phyloP scores from a whole-genome alignment of 129 eudicot genomes.

The Cynara cardunculus region DNA sequence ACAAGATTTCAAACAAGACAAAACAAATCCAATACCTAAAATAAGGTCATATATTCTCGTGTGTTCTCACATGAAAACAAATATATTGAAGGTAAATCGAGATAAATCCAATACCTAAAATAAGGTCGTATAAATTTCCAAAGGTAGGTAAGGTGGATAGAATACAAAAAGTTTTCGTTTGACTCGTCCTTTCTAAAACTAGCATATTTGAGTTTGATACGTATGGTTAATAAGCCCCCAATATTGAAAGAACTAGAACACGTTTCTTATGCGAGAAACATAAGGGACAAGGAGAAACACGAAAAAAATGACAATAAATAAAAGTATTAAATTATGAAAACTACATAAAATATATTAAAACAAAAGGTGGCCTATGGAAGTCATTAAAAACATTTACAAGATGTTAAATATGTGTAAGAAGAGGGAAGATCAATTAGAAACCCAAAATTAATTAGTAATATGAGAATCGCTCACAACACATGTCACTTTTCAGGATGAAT shows the following conservation, averaged over 20 bases:
- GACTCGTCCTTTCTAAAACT: not conserved
- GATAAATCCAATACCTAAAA: not conserved
- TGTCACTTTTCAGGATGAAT: no score
- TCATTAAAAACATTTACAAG: not conserved
- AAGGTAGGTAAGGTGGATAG: slow-evolving; percentile 7
- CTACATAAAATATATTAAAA: not conserved
- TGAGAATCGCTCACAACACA: no score
- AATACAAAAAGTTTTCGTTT: not conserved
- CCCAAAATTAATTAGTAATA: no score
- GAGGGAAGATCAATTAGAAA: no score
- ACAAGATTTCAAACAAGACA: not conserved
- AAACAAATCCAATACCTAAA: not conserved
- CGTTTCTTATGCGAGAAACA: not conserved
- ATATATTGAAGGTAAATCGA: not conserved
- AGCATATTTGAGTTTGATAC: not conserved
- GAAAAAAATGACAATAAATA: no score
- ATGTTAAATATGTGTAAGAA: not conserved
- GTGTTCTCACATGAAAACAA: no score
- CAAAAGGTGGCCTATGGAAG: not conserved
- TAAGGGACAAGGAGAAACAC: not conserved
- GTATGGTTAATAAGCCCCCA: not conserved
- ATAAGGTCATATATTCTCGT: not conserved
- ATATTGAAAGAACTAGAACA: not conserved
- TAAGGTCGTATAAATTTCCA: not conserved
- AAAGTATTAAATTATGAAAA: not conserved